phyloP scores from a whole-genome alignment of 345 rosid species.

The Moricandia moricandioides region DNA sequence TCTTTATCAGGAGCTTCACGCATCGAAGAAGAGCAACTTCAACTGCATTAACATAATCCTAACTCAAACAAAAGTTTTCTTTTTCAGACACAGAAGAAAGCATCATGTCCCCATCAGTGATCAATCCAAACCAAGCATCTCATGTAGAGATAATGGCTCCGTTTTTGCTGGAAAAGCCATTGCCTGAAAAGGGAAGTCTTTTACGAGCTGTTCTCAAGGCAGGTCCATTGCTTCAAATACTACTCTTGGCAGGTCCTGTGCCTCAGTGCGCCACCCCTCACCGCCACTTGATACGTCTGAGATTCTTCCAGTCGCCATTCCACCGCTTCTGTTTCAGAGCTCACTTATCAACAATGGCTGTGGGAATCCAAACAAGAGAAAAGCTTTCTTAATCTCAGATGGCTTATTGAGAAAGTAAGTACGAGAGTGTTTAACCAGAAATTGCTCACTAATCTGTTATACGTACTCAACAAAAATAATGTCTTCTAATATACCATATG shows the following conservation, averaged over 20 bases:
- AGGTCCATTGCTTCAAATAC: slow-evolving; percentile 86
- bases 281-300: slow-evolving; percentile 84
- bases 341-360: slow-evolving; percentile 18
- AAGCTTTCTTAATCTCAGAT: slow-evolving; percentile 42
- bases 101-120: slow-evolving; percentile 66
- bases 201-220: slow-evolving; percentile 93
- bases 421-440: slow-evolving; percentile 53
- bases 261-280: slow-evolving; percentile 96
- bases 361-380: slow-evolving; percentile 56
- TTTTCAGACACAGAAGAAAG: slow-evolving; percentile 89
- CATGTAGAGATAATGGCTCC: slow-evolving; percentile 25
- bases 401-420: slow-evolving; percentile 59
- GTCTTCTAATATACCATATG: slow-evolving; percentile 30
- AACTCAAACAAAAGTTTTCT: slow-evolving; percentile 61
- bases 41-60: too few species aligned
- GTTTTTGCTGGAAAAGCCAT: slow-evolving; percentile 52
- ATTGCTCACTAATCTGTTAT: neutral
- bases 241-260: slow-evolving; percentile 84
- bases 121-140: slow-evolving; percentile 23
- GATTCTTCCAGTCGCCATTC: slow-evolving; percentile 82
- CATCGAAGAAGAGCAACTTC: slow-evolving; percentile 81
- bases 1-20: slow-evolving; percentile 60
- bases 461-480: slow-evolving; percentile 20
- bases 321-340: slow-evolving; percentile 39
- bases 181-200: slow-evolving; percentile 92